These are phyloP conservation scores for Citropsis articulata DNA, from an alignment of 345 rosid species.

Conservation along the genomic window DNA sequence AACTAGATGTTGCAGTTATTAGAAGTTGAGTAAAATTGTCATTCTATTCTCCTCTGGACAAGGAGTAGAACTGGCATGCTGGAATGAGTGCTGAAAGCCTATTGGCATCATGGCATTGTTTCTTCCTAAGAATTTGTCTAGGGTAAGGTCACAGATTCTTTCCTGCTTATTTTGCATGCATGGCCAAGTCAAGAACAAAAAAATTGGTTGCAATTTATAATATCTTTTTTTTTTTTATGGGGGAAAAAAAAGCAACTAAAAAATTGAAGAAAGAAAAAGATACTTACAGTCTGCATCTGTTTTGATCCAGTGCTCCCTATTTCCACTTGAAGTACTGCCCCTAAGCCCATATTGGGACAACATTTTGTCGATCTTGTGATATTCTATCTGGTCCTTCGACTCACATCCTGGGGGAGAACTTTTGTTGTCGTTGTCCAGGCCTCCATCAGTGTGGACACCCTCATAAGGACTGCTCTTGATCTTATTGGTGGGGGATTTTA, in stretches of 20 bases:
- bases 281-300: conserved; percentile 94
- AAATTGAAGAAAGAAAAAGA: not conserved
- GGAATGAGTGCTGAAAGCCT: not conserved
- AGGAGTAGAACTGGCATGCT: not conserved
- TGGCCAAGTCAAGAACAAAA: not conserved
- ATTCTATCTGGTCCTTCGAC: conserved; percentile 26
- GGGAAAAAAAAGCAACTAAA: too few species aligned
- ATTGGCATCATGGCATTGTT: not conserved
- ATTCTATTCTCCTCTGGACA: not conserved
- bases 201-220: not conserved
- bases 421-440: conserved; percentile 24
- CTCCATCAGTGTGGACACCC: conserved; percentile 18
- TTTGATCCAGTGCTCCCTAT: conserved; percentile 82
- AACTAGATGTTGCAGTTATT: not conserved
- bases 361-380: conserved; percentile 34
- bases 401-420: conserved; percentile 26
- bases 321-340: conserved; percentile 33
- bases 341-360: conserved; percentile 31
- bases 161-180: not conserved
- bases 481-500: conserved; percentile 17
- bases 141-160: not conserved
- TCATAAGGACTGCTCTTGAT: conserved; percentile 20
- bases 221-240: not conserved
- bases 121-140: not conserved
- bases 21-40: not conserved